A percentile compares a stretch with the other conserved stretches of the same genome.
phyloP scores from a whole-genome alignment of 1,284 basidiomycete genomes.

The Fistulina hepatica region DNA sequence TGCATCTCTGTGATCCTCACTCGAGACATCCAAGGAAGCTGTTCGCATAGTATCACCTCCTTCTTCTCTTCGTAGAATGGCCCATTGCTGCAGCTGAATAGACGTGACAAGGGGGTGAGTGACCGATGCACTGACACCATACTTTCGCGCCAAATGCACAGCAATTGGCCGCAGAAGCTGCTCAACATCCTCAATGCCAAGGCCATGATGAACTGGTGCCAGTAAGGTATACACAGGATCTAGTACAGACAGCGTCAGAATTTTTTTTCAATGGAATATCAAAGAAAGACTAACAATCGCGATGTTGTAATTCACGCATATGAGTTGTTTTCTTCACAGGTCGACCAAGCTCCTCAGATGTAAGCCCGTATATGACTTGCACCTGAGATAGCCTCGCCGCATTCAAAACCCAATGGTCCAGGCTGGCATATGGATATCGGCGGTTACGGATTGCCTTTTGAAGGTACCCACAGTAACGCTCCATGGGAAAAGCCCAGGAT shows the following conservation, averaged over 20 bases:
- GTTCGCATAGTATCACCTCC: conserved; percentile 25
- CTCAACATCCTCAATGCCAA: no score
- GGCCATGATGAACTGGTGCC: not conserved
- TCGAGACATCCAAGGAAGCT: conserved; percentile 7
- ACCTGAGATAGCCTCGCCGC: conserved; percentile 23
- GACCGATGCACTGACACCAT: not conserved
- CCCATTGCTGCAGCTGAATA: conserved; percentile 18
- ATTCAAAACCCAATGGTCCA: conserved; percentile 20
- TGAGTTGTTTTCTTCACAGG: not conserved
- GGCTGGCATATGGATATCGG: conserved; percentile 21
- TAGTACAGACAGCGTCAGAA: conserved; percentile 9
- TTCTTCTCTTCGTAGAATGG: conserved; percentile 18
- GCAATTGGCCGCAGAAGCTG: conserved; percentile 10
- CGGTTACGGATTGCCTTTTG: conserved; percentile 19
- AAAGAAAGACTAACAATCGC: conserved; percentile 7
- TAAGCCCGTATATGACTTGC: conserved; percentile 17
- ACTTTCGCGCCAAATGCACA: conserved; percentile 10
- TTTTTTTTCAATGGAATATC: not conserved
- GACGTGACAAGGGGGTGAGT: conserved; percentile 5
- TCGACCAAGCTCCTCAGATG: conserved; percentile 13
- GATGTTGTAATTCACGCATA: conserved; percentile 3
- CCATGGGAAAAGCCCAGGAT: conserved; percentile 34
- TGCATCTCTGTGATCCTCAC: conserved; percentile 19
- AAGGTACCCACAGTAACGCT: conserved; percentile 23
- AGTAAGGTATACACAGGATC: conserved; percentile 9